A percentile compares a stretch with the other conserved stretches of the same genome.
phyloP scores from a whole-genome alignment of 306 rosid species.

The Citrullus mucosospermus region DNA sequence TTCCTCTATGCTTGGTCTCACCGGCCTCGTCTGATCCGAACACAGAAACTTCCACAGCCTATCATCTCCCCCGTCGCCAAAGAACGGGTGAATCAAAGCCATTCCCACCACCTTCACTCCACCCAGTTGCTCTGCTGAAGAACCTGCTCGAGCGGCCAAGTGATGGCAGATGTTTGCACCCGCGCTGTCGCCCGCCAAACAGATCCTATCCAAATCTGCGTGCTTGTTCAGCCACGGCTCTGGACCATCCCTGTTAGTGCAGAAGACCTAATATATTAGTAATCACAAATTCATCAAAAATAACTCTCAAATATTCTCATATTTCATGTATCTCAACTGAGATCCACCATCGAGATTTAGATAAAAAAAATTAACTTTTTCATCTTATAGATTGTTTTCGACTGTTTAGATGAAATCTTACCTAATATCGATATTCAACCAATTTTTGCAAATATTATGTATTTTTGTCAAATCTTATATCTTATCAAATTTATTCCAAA shows the following conservation, averaged over 20 bases:
- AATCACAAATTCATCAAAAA: too few species aligned
- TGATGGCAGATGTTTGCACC: constrained; percentile 24
- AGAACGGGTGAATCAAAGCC: constrained; percentile 32
- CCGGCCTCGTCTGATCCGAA: background rate
- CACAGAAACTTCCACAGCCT: constrained; percentile 41
- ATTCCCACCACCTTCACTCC: constrained; percentile 18
- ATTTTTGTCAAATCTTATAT: too few species aligned
- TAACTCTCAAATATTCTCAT: too few species aligned
- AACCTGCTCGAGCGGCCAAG: constrained; percentile 6
- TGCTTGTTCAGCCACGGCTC: constrained; percentile 28
- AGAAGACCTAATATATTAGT: too few species aligned
- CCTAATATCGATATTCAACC: too few species aligned
- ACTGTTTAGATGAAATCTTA: too few species aligned
- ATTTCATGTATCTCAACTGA: too few species aligned
- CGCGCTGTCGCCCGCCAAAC: constrained; percentile 37
- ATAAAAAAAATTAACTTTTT: too few species aligned
- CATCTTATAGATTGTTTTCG: too few species aligned
- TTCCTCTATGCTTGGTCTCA: constrained; percentile 34
- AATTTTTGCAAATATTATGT: too few species aligned
- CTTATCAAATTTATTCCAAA: too few species aligned
- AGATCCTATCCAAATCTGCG: constrained; percentile 20
- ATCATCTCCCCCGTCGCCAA: constrained; percentile 22
- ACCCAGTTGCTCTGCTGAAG: background rate
- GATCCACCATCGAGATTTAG: too few species aligned
- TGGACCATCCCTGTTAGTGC: constrained; percentile 13